Percentiles rank a stretch among this genome's conserved stretches.
Conservation (phyloP, 2,329 filamentous ascomycete genomes). For the Hypoxylon sp. region DNA sequence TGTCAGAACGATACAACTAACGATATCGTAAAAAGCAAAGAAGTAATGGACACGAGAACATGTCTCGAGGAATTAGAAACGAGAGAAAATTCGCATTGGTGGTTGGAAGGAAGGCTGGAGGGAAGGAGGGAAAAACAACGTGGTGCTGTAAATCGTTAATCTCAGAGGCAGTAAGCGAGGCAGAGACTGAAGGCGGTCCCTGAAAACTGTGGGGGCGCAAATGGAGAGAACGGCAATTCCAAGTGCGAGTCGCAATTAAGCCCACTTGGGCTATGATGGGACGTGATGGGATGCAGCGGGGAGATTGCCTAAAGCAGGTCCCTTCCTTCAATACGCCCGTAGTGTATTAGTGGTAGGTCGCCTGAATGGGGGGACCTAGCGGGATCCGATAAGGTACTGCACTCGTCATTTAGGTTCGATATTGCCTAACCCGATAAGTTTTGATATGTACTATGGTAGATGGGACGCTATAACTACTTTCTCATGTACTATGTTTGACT, state of each 20-base stretch:
- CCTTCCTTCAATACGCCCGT: constrained; percentile 22
- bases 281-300: constrained; percentile 26
- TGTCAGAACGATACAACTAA: constrained; percentile 40
- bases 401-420: constrained; percentile 10
- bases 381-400: constrained; percentile 24
- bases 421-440: constrained; percentile 24
- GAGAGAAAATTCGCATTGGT: constrained; percentile 28
- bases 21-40: constrained; percentile 40
- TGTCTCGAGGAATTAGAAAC: constrained; percentile 29
- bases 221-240: constrained; percentile 46
- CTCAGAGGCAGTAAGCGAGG: constrained; percentile 23
- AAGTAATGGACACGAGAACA: constrained; percentile 24
- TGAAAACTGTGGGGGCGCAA: constrained; percentile 43
- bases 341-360: neutral
- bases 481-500: neutral
- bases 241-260: constrained; percentile 45
- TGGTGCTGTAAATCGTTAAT: constrained; percentile 23
- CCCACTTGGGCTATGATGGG: constrained; percentile 7
- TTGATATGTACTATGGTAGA: no score
- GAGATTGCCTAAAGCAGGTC: constrained; percentile 38
- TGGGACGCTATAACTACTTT: neutral
- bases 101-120: constrained; percentile 17
- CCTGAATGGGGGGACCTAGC: constrained; percentile 10
- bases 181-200: constrained; percentile 24
- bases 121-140: constrained; percentile 11